Conservation (phyloP, 2,329 filamentous ascomycete species). For the Botrytis byssoidea region DNA sequence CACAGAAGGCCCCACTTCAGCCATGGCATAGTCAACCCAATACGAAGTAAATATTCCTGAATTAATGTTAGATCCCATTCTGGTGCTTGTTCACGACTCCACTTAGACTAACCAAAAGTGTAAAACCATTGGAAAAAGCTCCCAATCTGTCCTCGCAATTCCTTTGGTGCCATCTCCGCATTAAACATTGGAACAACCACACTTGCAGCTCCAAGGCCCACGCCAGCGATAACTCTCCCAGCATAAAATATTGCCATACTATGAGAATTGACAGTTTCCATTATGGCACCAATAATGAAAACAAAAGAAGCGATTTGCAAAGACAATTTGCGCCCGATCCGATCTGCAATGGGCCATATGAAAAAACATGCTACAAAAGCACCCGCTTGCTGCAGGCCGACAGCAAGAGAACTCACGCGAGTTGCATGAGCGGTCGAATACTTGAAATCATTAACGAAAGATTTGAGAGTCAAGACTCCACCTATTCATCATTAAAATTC, state of each 20-base stretch:
- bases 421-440: conserved; percentile 40
- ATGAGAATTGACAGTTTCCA: conserved; percentile 49
- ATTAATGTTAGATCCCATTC: not conserved
- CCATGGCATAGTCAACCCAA: conserved; percentile 33
- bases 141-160: conserved; percentile 41
- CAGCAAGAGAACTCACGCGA: not conserved
- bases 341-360: conserved; percentile 28
- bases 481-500: not conserved
- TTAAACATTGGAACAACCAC: conserved; percentile 46
- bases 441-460: conserved; percentile 45
- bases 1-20: not conserved
- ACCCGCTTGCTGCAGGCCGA: conserved; percentile 45
- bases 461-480: conserved; percentile 33
- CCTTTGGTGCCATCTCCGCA: conserved; percentile 46
- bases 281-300: conserved; percentile 40
- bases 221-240: conserved; percentile 48
- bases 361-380: conserved; percentile 51
- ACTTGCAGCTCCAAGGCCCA: conserved; percentile 48
- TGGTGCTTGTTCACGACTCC: fast-evolving
- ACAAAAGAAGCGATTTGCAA: not conserved
- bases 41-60: conserved; percentile 33
- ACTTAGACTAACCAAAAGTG: conserved; percentile 39
- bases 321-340: not conserved
- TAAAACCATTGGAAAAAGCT: conserved; percentile 43
- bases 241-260: conserved; percentile 42